phyloP scores from a whole-genome alignment of 2,329 filamentous ascomycete genomes.

The Diplodia scrobiculata region DNA sequence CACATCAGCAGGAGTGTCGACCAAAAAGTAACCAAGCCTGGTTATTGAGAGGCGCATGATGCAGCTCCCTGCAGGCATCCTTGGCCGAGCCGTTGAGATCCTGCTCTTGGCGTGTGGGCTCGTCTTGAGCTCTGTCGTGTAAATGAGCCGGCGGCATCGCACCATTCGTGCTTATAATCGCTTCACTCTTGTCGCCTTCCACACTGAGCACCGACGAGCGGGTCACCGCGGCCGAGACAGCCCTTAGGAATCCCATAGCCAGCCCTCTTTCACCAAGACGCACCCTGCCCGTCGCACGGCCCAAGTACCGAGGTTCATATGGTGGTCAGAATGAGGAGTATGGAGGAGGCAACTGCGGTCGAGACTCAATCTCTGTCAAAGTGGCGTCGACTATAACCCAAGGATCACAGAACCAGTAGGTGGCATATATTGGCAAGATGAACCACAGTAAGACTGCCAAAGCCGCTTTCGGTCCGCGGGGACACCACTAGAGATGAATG shows the following conservation, averaged over 20 bases:
- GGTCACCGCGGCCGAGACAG: not conserved
- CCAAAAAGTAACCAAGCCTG: not conserved
- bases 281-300: not conserved
- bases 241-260: not conserved
- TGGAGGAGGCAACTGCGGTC: not conserved
- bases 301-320: not conserved
- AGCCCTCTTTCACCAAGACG: not conserved
- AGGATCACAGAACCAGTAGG: not conserved
- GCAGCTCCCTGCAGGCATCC: slow-evolving; percentile 1
- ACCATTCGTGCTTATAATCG: slow-evolving; percentile 5
- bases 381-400: not conserved
- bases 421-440: not conserved
- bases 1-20: not conserved
- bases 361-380: not conserved
- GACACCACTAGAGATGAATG: not conserved
- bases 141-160: slow-evolving; percentile 15
- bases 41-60: slow-evolving; percentile 14
- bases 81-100: not conserved
- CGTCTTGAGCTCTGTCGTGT: slow-evolving; percentile 1
- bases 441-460: not conserved
- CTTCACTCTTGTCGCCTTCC: slow-evolving; percentile 20
- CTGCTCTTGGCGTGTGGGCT: slow-evolving; percentile 6
- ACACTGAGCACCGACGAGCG: slow-evolving; percentile 2
- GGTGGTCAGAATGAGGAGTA: not conserved
- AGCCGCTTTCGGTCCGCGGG: not conserved